A percentile compares a stretch with the other conserved stretches of the same genome.
Conservation (phyloP, 2,329 filamentous ascomycete genomes). For the Penicillium decumbens region DNA sequence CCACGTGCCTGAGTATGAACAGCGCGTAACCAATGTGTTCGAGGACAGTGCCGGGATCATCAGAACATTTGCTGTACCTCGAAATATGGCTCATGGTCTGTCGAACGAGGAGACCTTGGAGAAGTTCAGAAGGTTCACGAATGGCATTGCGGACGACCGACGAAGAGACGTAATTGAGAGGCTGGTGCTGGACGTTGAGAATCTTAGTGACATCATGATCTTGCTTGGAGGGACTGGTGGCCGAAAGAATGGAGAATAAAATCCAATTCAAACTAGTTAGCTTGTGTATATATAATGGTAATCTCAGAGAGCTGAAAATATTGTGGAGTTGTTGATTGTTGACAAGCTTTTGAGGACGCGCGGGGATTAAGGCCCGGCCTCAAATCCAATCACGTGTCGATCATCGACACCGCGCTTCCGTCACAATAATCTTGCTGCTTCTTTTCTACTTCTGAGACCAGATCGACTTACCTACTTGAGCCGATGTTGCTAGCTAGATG, state of each 20-base stretch:
- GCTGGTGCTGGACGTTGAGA: not conserved
- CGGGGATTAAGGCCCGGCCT: not conserved
- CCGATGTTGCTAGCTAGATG: not conserved
- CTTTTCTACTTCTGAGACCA: not conserved
- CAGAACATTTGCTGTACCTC: not conserved
- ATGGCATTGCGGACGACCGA: not conserved
- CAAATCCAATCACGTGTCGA: constrained; percentile 10
- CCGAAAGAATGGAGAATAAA: not conserved
- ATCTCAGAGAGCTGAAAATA: not conserved
- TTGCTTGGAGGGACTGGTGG: not conserved
- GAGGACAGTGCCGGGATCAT: not conserved
- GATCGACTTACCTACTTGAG: not conserved
- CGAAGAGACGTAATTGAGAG: constrained; percentile 5
- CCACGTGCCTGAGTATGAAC: constrained; percentile 1
- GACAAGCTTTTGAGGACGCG: not conserved
- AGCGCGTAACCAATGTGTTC: not conserved
- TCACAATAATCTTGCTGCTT: not conserved
- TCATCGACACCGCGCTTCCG: not conserved
- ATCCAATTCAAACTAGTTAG: not conserved
- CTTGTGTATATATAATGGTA: not conserved
- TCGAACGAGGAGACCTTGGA: not conserved
- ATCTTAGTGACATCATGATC: constrained; percentile 1
- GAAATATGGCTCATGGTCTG: not conserved
- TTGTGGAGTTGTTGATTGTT: not conserved
- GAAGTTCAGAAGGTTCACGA: constrained; percentile 2